phyloP scores from a whole-genome alignment of 2,329 filamentous ascomycete genomes.

The Aspergillus eucalypticola region DNA sequence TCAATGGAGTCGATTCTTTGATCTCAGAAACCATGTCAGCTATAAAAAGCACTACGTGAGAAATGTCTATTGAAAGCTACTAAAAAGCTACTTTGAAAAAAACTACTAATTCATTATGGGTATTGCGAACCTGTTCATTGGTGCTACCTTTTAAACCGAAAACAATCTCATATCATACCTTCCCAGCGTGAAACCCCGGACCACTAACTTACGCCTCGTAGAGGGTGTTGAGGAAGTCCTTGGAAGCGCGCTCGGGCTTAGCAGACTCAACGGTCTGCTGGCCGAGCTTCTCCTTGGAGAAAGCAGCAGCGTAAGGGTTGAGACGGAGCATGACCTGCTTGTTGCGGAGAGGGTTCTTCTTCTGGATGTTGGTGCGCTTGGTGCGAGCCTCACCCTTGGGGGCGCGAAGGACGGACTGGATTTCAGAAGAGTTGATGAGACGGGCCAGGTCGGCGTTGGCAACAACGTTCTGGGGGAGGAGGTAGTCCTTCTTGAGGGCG shows the following conservation, averaged over 20 bases:
- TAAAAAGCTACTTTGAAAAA: neutral
- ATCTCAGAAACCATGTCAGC: no score
- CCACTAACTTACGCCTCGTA: slow-evolving; percentile 51
- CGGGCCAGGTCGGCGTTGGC: slow-evolving; percentile 93
- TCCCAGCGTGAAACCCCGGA: slow-evolving; percentile 18
- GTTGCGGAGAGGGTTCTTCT: slow-evolving; percentile 99
- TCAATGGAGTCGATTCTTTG: no score
- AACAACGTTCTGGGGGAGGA: slow-evolving; percentile 89
- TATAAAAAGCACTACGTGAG: no score
- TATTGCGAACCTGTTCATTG: slow-evolving; percentile 20
- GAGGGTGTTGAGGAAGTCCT: slow-evolving; percentile 56
- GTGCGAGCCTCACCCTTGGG: slow-evolving; percentile 87
- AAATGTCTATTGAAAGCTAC: no score
- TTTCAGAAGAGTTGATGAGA: slow-evolving; percentile 98
- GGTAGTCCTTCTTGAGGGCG: slow-evolving; percentile 97
- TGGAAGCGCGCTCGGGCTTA: slow-evolving; percentile 60
- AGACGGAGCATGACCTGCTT: slow-evolving; percentile 97
- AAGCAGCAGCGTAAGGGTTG: slow-evolving; percentile 95
- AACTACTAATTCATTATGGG: neutral
- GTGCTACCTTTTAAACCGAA: slow-evolving; percentile 25
- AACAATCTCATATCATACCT: slow-evolving; percentile 24
- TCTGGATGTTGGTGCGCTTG: slow-evolving; percentile 90
- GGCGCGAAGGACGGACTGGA: slow-evolving; percentile 91
- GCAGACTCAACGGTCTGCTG: slow-evolving; percentile 63
- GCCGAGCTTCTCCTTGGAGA: slow-evolving; percentile 81